A percentile compares a stretch with the other conserved stretches of the same genome.
Conservation (phyloP, 305 asterid species). For the Rubia tinctorum region DNA sequence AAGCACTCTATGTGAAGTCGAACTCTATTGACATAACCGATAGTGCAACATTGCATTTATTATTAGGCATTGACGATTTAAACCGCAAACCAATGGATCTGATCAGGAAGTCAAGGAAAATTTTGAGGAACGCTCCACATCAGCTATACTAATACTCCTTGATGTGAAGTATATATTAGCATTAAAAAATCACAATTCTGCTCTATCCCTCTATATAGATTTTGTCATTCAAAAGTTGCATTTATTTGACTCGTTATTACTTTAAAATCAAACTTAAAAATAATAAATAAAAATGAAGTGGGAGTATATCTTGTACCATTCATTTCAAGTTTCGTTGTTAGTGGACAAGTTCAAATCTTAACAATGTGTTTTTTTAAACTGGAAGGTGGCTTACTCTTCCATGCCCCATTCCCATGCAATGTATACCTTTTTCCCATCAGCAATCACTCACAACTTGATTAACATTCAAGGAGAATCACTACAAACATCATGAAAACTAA, state of each 20-base stretch:
- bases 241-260: background rate
- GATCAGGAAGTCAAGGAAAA: background rate
- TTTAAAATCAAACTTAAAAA: no score
- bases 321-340: background rate
- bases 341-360: background rate
- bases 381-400: background rate
- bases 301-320: background rate
- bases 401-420: background rate
- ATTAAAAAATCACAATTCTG: background rate
- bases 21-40: background rate
- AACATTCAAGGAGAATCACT: background rate
- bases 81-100: background rate
- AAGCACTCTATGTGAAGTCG: background rate
- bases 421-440: background rate
- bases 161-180: no score
- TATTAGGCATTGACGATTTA: background rate
- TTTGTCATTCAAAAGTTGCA: background rate
- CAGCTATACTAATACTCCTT: no score
- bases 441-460: conserved; percentile 1
- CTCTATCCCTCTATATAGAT: background rate
- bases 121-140: background rate
- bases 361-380: background rate
- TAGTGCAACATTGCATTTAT: background rate
- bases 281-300: background rate
- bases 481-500: background rate